Evolutionary conservation across 257 asterid genomes (phyloP).

Genomic region (Striga asiatica): DNA sequence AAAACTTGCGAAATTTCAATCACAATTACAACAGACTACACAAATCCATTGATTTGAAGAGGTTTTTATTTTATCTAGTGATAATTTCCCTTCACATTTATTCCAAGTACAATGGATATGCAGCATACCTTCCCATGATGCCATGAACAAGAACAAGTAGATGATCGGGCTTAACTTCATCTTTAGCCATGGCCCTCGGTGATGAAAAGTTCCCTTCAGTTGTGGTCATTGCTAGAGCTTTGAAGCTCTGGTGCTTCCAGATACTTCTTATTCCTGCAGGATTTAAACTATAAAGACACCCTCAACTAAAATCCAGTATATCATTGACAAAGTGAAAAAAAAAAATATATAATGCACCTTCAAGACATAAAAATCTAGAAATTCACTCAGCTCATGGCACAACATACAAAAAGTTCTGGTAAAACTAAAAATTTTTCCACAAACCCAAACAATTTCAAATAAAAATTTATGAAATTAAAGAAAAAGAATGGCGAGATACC

Average conservation of each 20-base stretch:
- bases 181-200: conserved; percentile 15
- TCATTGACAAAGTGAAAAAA: background rate
- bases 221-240: conserved; percentile 26
- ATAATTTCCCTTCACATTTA: too few species aligned
- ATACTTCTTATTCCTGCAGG: conserved; percentile 27
- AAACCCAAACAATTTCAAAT: background rate
- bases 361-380: background rate
- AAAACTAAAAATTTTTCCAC: background rate
- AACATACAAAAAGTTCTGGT: too few species aligned
- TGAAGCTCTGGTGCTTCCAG: conserved; percentile 22
- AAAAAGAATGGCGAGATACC: conserved; percentile 12
- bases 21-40: too few species aligned
- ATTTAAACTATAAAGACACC: background rate
- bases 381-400: background rate
- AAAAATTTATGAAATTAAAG: background rate
- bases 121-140: conserved; percentile 47
- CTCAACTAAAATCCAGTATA: background rate
- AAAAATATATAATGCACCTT: background rate
- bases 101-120: too few species aligned
- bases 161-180: conserved; percentile 36
- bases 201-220: conserved; percentile 28
- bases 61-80: too few species aligned
- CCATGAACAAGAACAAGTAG: conserved; percentile 56
- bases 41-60: too few species aligned
- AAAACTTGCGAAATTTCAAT: too few species aligned